phyloP scores from a whole-genome alignment of 139 green algal species.

The Chlorella sp. region DNA sequence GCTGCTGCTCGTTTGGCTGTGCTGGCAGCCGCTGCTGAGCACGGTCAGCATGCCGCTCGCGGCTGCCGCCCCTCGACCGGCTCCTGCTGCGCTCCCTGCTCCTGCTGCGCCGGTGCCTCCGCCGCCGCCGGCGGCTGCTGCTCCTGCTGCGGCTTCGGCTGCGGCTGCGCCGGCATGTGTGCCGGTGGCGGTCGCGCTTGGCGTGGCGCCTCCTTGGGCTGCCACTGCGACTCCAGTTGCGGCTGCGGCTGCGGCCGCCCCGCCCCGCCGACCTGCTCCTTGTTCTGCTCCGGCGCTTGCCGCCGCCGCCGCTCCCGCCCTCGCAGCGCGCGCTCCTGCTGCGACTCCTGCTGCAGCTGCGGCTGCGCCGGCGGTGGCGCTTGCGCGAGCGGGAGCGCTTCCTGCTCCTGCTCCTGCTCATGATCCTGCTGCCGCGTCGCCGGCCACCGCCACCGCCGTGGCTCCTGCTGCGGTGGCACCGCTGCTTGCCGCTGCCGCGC shows the following conservation, averaged over 20 bases:
- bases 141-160: neutral
- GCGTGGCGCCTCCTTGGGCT: neutral
- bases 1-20: no score
- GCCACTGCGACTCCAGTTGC: neutral
- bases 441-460: no score
- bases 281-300: no score
- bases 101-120: neutral
- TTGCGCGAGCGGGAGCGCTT: neutral
- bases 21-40: no score
- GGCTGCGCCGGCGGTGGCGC: neutral
- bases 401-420: conserved; percentile 1
- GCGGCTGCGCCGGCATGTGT: neutral
- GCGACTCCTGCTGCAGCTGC: neutral
- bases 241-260: neutral
- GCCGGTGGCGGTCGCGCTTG: neutral
- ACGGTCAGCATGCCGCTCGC: no score
- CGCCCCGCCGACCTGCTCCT: no score
- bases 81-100: neutral
- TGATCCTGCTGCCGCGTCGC: no score
- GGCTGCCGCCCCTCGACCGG: no score
- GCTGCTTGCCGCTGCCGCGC: no score
- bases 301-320: no score
- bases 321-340: neutral
- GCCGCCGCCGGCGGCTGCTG: conserved; percentile 4
- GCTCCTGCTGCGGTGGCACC: no score